Evolutionary conservation across 305 asterid species (phyloP), one percentile per base, ranked within the genome.

Genomic region (Fraxinus platypoda): DNA sequence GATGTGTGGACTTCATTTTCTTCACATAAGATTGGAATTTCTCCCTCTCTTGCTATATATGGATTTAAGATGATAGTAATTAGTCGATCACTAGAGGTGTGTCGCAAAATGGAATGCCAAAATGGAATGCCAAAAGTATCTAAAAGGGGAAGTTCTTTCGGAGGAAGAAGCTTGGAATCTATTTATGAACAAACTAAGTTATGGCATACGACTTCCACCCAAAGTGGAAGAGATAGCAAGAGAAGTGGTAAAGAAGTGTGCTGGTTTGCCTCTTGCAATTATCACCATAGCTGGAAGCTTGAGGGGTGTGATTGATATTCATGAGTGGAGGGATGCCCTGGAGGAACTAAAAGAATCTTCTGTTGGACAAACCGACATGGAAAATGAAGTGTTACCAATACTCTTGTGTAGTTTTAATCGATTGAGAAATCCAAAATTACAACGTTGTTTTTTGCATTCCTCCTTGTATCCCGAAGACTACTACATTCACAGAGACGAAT

Each of bases 401-500:
- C 72, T 85, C 49, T 8, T 30, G 6, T 80, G 23, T 23, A 85
- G 86, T 31, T 85, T 68, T 59, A 43, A 72, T 21, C 26, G 82
- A 8, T 31, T 82, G 46, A 62, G 74, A 13, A 46, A 76, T 62
- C 52, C 68, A n/a, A 82, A 23, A 3, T 38, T 78, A 3, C 71
- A 82, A 35, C 19, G 15, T 3, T 84, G 87, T 73, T 81, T 84
- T 33, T 64, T 84, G 54, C 62, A 62, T 72, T 76, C 81, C 41
- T 85, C 77, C 38, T 72, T 82, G 57, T 79, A 82, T 46, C 86
- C 88, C 2, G 78, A 82, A 80, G 84, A 85, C 64, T 19, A 1
- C 41, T 2, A 31, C 26, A 80, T 85, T 71, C n/a, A 6, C 6
- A 74, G 81, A 76, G 76, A 74, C n/a, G 76, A 82, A 76, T 62